Conservation (phyloP, 169 alveolate species). For the Eimeria tenella region DNA sequence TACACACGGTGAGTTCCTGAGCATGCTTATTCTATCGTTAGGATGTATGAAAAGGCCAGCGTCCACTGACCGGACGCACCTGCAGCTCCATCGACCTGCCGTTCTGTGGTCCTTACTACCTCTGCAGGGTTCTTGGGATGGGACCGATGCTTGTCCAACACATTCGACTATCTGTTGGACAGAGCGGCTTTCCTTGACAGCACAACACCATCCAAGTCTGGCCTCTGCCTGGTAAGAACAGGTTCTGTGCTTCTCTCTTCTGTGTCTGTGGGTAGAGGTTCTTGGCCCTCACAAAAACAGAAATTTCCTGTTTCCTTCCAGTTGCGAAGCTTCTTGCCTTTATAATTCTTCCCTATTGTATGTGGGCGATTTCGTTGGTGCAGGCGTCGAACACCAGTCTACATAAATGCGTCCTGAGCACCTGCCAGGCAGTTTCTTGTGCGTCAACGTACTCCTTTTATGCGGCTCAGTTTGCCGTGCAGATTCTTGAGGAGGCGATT, state of each 20-base stretch:
- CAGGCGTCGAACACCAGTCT: conserved; percentile 49
- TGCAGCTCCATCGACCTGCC: not conserved
- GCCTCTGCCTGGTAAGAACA: conserved; percentile 49
- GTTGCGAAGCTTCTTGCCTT: not conserved
- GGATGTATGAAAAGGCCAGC: not conserved
- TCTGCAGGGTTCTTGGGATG: conserved; percentile 63
- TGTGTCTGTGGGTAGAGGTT: not conserved
- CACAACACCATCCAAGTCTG: not conserved
- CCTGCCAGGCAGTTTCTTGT: conserved; percentile 70
- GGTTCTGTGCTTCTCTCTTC: not conserved
- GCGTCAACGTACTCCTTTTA: conserved; percentile 68
- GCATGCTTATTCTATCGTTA: not conserved
- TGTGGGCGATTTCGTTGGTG: not conserved
- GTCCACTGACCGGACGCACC: not conserved
- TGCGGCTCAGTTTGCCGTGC: conserved; percentile 64
- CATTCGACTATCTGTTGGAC: conserved; percentile 59
- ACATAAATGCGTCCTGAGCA: conserved; percentile 58
- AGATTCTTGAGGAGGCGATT: conserved; percentile 57
- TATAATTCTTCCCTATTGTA: not conserved
- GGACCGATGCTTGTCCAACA: conserved; percentile 52
- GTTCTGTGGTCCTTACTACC: not conserved
- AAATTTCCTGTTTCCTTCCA: too few relatives aligned
- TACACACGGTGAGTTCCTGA: conserved; percentile 16
- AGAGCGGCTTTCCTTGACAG: not conserved
- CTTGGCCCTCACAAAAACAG: too few relatives aligned